These are phyloP conservation scores for Soucietia sequanensis DNA, from an alignment of 805 yeast genomes.

Conservation along the genomic window DNA sequence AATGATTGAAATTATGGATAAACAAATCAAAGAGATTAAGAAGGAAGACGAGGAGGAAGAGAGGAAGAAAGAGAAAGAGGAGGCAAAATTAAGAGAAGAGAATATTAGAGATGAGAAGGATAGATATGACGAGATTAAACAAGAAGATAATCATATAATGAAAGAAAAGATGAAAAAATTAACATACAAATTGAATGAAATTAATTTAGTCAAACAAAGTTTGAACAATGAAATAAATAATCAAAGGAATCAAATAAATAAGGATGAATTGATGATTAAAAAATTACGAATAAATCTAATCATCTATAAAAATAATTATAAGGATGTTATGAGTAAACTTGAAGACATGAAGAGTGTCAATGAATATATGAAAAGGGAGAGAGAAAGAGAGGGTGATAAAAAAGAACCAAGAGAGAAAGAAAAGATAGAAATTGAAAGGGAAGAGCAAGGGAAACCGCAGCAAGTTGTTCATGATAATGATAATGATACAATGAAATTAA, in stretches of 20 bases:
- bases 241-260: too few species aligned
- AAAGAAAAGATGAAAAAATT: not conserved
- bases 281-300: not conserved
- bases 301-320: constrained; percentile 2
- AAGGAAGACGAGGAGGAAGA: constrained; percentile 1
- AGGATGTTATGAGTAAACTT: not conserved
- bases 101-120: not conserved
- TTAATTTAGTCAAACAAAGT: too few species aligned
- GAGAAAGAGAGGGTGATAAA: not conserved
- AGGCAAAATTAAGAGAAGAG: not conserved
- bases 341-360: constrained; percentile 2
- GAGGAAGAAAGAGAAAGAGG: not conserved
- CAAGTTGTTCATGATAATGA: too few species aligned
- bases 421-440: not conserved
- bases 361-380: not conserved
- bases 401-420: not conserved
- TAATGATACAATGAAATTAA: too few species aligned
- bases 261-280: not conserved
- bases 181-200: too few species aligned
- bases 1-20: constrained; percentile 1
- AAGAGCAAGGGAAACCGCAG: too few species aligned
- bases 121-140: not conserved
- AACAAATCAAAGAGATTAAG: constrained; percentile 1
- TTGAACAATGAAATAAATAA: not conserved
- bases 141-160: not conserved